Evolutionary conservation across 164 flowering plant species (phyloP), one percentile per base, ranked within the genome.

Genomic region (Hamamelis virginiana): DNA sequence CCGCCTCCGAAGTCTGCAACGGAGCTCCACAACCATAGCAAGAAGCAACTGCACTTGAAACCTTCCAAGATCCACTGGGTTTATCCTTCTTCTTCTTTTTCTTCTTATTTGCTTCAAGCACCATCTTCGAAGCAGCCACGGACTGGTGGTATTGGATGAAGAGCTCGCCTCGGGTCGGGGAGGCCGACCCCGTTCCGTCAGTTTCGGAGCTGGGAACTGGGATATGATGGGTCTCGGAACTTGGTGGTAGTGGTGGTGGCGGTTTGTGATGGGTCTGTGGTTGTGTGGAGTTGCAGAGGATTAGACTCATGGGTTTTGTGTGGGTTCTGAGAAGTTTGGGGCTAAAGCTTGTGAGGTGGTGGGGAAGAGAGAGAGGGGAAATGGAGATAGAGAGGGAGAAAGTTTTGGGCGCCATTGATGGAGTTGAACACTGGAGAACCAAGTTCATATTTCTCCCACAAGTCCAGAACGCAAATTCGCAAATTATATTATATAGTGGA

Each of bases 11-110:
- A 8, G 89, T 86, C 80, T 92, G 97, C 78, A 95, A 77, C 22
- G 97, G 97, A 67, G 99, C 99, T 8, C 99, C 99, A 56, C 99
- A 95, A 1, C 99, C 99, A 51, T 91, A 95, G 69, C 99, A 95
- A 71, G 62, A 68, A 66, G 84, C 79, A 41, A 82, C 77, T 3
- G 78, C 68, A 1, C 74, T 21, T 33, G 71, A 51, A 51, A 74
- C 74, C 71, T 80, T 82, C 67, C 60, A 60, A n/a, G 53, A 22
- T 74, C 72, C 73, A 48, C 46, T 52, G 9, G 67, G 50, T 72
- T 73, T 76, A 75, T 77, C 78, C 60, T 62, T 72, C 66, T 58
- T 77, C 78, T 79, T 74, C 74, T 56, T 77, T 44, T 78, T 72
- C 82, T 82, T 86, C 56, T 72, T 75, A 22, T 68, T 64, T 66